Base-by-base conservation (phyloP, 2,329 filamentous ascomycete genomes). In the Sporothrix curviconia region DNA sequence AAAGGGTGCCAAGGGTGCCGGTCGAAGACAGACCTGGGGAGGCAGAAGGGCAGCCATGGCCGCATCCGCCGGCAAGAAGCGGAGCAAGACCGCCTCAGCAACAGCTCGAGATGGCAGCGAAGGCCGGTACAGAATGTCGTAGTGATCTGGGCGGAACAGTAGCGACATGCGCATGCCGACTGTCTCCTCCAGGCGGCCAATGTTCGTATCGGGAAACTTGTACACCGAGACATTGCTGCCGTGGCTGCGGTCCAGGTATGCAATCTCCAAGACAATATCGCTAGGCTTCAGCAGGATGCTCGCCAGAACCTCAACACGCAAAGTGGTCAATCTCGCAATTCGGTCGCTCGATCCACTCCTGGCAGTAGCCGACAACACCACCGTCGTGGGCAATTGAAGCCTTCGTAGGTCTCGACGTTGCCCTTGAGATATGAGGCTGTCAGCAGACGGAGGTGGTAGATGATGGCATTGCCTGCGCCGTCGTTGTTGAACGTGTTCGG, bases 311-410 rank as follows among this genome's bases (percentile, higher is more conserved):
- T 83, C 83, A 61, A 97, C 79, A 43, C 90, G 89, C n/a, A 96
- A n/a, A 76, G 65, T 96, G 85, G 64, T 99, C 94, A 61, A 97
- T 95, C 73, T 97, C 92, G 52, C 85, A 83, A 64, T 86, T 81
- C 15, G 86, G 79, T 0, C 87, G 83, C 68, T 95, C 87, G 62
- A 97, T 84, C 59, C 80, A 81, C 14, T 80, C 78, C 39, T 78
- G 71, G 68, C 87, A 90, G 71, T 94, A 92, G 24, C 83, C 77
- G 14, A 83, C 79, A 36, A 94, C 75, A 51, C 76, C 76, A 36
- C 70, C 68, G n/a, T 72, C 76, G 54, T 83, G 81, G 6, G 76
- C 73, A 25, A 95, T 79, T n/a, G 68, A 90, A 97, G 7, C 83
- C 82, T 63, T 84, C 78, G 67, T 91, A 96, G 34, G 81, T 76